phyloP scores from a whole-genome alignment of 495 filamentous ascomycete genomes.

The Talaromyces stipitatus region DNA sequence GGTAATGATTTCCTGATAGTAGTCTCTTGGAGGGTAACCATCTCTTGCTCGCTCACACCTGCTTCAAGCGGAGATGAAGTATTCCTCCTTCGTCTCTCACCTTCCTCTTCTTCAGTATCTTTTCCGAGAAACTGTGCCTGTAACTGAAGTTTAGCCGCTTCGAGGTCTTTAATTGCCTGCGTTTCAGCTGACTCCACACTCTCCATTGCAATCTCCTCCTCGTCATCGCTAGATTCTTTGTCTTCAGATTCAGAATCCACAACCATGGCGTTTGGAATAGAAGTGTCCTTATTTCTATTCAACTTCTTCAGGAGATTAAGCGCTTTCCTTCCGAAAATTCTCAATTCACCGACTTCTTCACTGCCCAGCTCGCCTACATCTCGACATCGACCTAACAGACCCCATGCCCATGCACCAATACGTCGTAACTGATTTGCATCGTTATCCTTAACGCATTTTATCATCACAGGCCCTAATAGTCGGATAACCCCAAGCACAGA shows the following conservation, averaged over 20 bases:
- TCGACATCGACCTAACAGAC: constrained; percentile 38
- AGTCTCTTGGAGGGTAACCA: not conserved
- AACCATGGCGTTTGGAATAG: not conserved
- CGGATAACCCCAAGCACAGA: constrained; percentile 46
- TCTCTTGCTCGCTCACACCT: not conserved
- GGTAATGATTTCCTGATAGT: not conserved
- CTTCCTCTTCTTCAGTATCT: not conserved
- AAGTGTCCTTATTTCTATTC: constrained; percentile 3
- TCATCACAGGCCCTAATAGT: constrained; percentile 31
- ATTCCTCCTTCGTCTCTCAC: constrained; percentile 6
- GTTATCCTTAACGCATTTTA: constrained; percentile 32
- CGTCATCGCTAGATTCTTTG: constrained; percentile 18
- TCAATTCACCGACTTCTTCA: constrained; percentile 45
- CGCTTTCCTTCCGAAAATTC: constrained; percentile 39
- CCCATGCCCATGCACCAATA: constrained; percentile 45
- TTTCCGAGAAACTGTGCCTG: constrained; percentile 35
- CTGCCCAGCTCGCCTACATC: constrained; percentile 39
- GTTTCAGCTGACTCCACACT: constrained; percentile 15
- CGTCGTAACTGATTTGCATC: constrained; percentile 39
- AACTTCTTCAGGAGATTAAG: constrained; percentile 28
- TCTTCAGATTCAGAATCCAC: constrained; percentile 9
- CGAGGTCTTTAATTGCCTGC: constrained; percentile 32
- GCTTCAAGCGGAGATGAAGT: constrained; percentile 7
- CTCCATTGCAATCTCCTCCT: constrained; percentile 9
- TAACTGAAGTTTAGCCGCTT: constrained; percentile 51